These are phyloP conservation scores for Aspergillus ostianus DNA, from an alignment of 495 filamentous ascomycete genomes.

Conservation along the genomic window DNA sequence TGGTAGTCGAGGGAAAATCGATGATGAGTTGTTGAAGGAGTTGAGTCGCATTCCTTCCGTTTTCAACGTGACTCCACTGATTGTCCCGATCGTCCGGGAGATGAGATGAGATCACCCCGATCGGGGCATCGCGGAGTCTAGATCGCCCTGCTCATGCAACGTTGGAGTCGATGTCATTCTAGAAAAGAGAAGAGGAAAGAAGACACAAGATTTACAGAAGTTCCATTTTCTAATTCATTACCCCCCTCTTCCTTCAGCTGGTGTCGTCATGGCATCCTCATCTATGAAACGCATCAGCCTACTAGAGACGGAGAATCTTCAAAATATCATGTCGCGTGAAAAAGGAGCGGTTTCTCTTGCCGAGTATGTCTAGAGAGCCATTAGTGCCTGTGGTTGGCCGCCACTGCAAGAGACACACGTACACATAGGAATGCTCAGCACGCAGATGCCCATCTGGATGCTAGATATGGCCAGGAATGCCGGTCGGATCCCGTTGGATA, in stretches of 20 bases:
- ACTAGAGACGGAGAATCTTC: constrained; percentile 49
- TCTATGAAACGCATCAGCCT: constrained; percentile 4
- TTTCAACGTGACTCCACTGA: neutral
- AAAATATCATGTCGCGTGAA: constrained; percentile 71
- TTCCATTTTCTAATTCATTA: neutral
- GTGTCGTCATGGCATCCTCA: neutral
- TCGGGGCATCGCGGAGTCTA: too few species aligned
- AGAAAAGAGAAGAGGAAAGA: neutral
- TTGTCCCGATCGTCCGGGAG: neutral
- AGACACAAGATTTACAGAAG: neutral
- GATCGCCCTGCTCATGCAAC: neutral
- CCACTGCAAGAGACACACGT: constrained; percentile 31
- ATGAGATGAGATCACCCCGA: too few species aligned
- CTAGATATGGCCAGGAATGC: constrained; percentile 71
- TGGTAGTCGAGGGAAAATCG: neutral
- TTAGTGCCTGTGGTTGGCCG: neutral
- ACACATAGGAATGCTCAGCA: constrained; percentile 78
- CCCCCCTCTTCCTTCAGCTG: too few species aligned
- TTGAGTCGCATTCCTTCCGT: constrained; percentile 7
- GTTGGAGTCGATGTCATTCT: neutral
- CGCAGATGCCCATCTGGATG: constrained; percentile 72
- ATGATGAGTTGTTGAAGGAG: neutral
- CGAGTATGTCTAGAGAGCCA: constrained; percentile 63
- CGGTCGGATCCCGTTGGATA: constrained; percentile 52
- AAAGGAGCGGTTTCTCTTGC: constrained; percentile 73